Percentiles rank a stretch among this genome's conserved stretches.
Conservation (phyloP, 2,329 filamentous ascomycete species). For the Diaporthe citrichinensis region DNA sequence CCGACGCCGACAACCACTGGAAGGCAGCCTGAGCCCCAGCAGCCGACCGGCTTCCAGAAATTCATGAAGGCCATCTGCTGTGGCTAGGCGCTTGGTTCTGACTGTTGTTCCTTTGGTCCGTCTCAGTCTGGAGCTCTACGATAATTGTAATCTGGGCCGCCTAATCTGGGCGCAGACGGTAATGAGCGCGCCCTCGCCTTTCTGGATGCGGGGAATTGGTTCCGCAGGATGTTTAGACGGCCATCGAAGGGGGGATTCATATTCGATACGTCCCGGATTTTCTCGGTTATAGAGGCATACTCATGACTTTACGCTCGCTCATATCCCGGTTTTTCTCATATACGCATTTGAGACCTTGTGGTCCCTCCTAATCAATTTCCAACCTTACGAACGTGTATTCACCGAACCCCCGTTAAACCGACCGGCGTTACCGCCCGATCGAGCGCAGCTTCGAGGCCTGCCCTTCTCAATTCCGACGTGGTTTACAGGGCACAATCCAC, state of each 20-base stretch:
- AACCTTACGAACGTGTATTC: constrained; percentile 38
- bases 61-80: constrained; percentile 94
- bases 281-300: constrained; percentile 42
- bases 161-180: constrained; percentile 28
- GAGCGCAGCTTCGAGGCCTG: constrained; percentile 11
- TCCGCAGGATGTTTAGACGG: constrained; percentile 37
- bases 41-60: constrained; percentile 89
- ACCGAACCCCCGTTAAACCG: constrained; percentile 21
- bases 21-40: constrained; percentile 72
- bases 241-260: constrained; percentile 38
- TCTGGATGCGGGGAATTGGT: constrained; percentile 30
- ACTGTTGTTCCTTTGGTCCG: constrained; percentile 42
- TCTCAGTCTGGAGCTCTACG: constrained; percentile 29
- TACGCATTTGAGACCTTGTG: constrained; percentile 42
- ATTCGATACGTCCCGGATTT: constrained; percentile 40
- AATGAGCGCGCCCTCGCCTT: constrained; percentile 33
- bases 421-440: constrained; percentile 4
- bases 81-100: constrained; percentile 66
- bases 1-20: constrained; percentile 65
- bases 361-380: constrained; percentile 42
- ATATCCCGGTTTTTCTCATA: constrained; percentile 41
- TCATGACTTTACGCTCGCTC: constrained; percentile 44
- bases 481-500: neutral
- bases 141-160: constrained; percentile 34
- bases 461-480: neutral